Evolutionary conservation across 2,329 filamentous ascomycete species (phyloP), one percentile per base, ranked within the genome.

Genomic region (Pseudocercospora musae): DNA sequence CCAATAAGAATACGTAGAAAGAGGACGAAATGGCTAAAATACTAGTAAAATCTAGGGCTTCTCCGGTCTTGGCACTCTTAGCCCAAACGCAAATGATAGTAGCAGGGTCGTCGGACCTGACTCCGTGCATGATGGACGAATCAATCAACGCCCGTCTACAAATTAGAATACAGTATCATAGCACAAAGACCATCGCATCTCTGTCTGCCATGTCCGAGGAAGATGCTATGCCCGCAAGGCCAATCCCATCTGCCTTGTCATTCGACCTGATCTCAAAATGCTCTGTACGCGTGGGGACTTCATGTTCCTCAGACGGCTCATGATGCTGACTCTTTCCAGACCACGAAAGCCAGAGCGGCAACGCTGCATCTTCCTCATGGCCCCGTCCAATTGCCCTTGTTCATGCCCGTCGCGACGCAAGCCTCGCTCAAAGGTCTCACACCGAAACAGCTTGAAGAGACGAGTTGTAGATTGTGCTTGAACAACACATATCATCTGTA

Each of bases 371-470:
- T 99, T 25, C 94, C 95, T 56, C 96, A 99, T 86, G 95, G 95
- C 62, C 84, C 89, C 1, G 93, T 99, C 25, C 86, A 90, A 71
- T 85, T 98, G 29, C 95, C 96, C 7, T 87, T 98, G 62, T 99
- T 99, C 78, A 99, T 99, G 95, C 95, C 95, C 15, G 95, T 99
- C 48, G 95, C 95, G 29, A 99, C 95, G 0, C 95, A 99, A 78
- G 95, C 91, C 0, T 96, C 94, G 0, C 83, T 99, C 42, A 99
- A 99, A 75, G 95, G 95, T 48, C 73, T 99, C 60, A 98, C 95
- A 0, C 92, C 94, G 1, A 89, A 94, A 68, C 95, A 99, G 74
- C 82, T 99, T 2, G 93, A 95, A 71, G 88, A 91, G 58, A 96
- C 93, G 0, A 87, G 91, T 48, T 99, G 96, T 73, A 87, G 90